phyloP scores from a whole-genome alignment of 108 stramenopile species.

The Skeletonema grethae region DNA sequence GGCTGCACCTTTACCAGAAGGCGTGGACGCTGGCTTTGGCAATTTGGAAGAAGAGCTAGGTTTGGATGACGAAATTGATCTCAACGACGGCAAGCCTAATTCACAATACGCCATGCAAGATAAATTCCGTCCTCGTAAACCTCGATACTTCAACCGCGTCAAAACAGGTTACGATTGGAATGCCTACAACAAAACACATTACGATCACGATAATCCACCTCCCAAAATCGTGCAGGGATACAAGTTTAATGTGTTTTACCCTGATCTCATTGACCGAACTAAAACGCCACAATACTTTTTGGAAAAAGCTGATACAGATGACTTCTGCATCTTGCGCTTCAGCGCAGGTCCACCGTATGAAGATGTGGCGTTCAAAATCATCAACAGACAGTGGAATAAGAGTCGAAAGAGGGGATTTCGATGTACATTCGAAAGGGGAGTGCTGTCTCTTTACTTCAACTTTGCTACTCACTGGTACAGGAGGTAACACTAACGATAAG shows the following conservation, averaged over 20 bases:
- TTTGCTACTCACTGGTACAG: constrained; percentile 97
- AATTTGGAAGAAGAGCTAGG: constrained; percentile 90
- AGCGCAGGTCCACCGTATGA: constrained; percentile 98
- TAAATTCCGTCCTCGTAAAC: constrained; percentile 96
- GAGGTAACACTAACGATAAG: constrained; percentile 55
- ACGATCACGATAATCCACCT: constrained; percentile 98
- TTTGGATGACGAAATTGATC: constrained; percentile 67
- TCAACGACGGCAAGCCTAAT: constrained; percentile 16
- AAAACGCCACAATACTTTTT: constrained; percentile 93
- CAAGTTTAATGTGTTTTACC: constrained; percentile 99
- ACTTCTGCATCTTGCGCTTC: constrained; percentile 98
- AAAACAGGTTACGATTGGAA: constrained; percentile 99
- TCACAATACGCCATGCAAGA: constrained; percentile 86
- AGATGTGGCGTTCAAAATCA: constrained; percentile 99
- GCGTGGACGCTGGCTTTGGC: constrained; percentile 76
- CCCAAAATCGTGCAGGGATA: constrained; percentile 99
- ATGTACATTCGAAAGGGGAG: constrained; percentile 97
- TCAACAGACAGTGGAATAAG: constrained; percentile 97
- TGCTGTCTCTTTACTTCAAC: constrained; percentile 95
- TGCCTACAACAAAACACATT: constrained; percentile 99
- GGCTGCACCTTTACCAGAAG: constrained; percentile 50
- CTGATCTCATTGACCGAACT: constrained; percentile 96
- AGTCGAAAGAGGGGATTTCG: constrained; percentile 92
- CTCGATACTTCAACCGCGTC: constrained; percentile 99
- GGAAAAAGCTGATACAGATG: constrained; percentile 88